phyloP scores from a whole-genome alignment of 345 rosid genomes.

The Sonneratia alba region DNA sequence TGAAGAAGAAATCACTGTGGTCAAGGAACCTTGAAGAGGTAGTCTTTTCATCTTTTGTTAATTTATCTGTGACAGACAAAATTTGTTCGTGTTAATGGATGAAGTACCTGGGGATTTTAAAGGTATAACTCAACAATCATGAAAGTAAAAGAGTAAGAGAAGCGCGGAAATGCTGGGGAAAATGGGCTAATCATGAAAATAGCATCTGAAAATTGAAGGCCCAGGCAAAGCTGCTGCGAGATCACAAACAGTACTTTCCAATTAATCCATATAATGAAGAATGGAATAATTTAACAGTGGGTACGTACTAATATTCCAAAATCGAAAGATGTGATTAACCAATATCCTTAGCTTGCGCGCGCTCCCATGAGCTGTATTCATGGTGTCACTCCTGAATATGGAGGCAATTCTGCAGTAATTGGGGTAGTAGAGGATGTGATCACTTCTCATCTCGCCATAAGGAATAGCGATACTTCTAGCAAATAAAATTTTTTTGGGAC shows the following conservation, averaged over 20 bases:
- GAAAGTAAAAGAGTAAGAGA: neutral
- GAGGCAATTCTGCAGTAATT: too few species aligned
- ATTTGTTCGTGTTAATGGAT: neutral
- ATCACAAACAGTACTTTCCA: neutral
- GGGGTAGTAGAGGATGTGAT: too few species aligned
- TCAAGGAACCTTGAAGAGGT: constrained; percentile 95
- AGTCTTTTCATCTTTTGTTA: neutral
- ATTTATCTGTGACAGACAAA: neutral
- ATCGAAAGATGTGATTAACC: neutral
- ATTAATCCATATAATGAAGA: too few species aligned
- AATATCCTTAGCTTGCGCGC: neutral
- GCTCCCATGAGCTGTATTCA: too few species aligned
- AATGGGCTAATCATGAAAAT: neutral
- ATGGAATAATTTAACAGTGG: neutral
- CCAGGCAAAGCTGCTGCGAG: neutral
- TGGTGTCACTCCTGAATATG: too few species aligned
- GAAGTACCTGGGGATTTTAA: neutral
- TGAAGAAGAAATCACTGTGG: constrained; percentile 95
- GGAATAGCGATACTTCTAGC: too few species aligned
- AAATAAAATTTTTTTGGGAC: too few species aligned
- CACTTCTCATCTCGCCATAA: too few species aligned
- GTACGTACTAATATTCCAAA: neutral
- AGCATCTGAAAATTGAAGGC: neutral
- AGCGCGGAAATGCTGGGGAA: neutral
- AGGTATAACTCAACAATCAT: neutral